Conservation (phyloP, 495 filamentous ascomycete genomes). For the Lichenothelia convexa region DNA sequence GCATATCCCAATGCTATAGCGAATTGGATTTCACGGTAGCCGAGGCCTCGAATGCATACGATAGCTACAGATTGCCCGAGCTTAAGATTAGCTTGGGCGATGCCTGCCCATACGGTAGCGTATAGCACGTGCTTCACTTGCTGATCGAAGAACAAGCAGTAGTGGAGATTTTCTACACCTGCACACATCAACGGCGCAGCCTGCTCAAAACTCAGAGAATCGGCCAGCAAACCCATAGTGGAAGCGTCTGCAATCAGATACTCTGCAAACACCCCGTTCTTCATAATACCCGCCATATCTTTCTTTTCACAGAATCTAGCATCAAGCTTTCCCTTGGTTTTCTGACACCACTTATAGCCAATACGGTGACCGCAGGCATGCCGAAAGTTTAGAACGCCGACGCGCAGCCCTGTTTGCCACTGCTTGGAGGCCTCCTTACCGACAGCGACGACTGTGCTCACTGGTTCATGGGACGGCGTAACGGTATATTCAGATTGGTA, state of each 20-base stretch:
- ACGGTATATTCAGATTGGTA: too few relatives aligned
- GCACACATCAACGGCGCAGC: constrained; percentile 40
- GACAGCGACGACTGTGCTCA: constrained; percentile 32
- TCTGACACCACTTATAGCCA: constrained; percentile 29
- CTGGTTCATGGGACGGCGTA: constrained; percentile 41
- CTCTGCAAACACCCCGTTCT: constrained; percentile 37
- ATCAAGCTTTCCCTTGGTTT: too few relatives aligned
- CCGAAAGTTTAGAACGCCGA: constrained; percentile 29
- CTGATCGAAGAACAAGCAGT: too few relatives aligned
- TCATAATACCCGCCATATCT: constrained; percentile 19
- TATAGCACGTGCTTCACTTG: too few relatives aligned
- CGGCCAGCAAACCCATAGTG: constrained; percentile 25
- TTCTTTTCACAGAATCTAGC: constrained; percentile 27
- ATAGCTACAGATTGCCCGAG: too few relatives aligned
- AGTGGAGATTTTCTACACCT: too few relatives aligned
- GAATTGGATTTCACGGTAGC: too few relatives aligned
- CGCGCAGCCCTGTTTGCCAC: constrained; percentile 28
- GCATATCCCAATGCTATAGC: too few relatives aligned
- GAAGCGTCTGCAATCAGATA: constrained; percentile 31
- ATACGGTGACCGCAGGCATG: constrained; percentile 30
- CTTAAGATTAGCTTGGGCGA: too few relatives aligned
- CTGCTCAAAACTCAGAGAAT: constrained; percentile 26
- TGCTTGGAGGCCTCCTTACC: constrained; percentile 21
- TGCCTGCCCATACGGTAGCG: too few relatives aligned
- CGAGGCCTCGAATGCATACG: too few relatives aligned